These are phyloP conservation scores for Karstenula rhodostoma DNA, from an alignment of 2,329 filamentous ascomycete genomes.

Conservation along the genomic window DNA sequence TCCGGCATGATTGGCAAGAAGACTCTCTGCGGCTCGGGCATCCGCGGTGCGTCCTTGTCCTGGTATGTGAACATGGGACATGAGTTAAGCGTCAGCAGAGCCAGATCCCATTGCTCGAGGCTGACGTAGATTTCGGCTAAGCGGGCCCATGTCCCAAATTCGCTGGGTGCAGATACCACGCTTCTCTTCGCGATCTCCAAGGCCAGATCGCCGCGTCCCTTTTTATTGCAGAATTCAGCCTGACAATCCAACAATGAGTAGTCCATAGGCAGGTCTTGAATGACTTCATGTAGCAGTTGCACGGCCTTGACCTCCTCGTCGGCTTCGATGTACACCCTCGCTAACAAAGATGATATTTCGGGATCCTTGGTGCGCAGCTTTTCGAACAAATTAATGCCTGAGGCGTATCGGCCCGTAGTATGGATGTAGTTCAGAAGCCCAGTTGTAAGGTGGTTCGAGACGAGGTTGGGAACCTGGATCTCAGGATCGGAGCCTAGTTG, in stretches of 20 bases:
- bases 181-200: conserved; percentile 92
- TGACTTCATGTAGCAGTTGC: conserved; percentile 82
- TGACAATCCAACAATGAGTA: conserved; percentile 96
- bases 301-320: conserved; percentile 98
- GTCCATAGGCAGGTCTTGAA: conserved; percentile 95
- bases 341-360: conserved; percentile 91
- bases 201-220: conserved; percentile 86
- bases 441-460: conserved; percentile 94
- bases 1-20: conserved; percentile 87
- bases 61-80: conserved; percentile 99
- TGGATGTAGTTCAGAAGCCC: conserved; percentile 93
- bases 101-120: conserved; percentile 96
- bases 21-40: conserved; percentile 91
- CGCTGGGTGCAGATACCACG: conserved; percentile 93
- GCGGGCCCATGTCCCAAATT: conserved; percentile 96
- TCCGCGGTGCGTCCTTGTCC: conserved; percentile 93
- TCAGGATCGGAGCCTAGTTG: conserved; percentile 96
- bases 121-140: conserved; percentile 92
- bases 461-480: conserved; percentile 95
- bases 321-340: conserved; percentile 90
- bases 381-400: conserved; percentile 96
- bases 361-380: conserved; percentile 90
- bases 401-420: conserved; percentile 92
- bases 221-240: conserved; percentile 87
- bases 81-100: conserved; percentile 92